Percentiles rank a stretch among this genome's conserved stretches.
Conservation (phyloP, 2,329 filamentous ascomycete genomes). For the Sphaerulina vaccinii region DNA sequence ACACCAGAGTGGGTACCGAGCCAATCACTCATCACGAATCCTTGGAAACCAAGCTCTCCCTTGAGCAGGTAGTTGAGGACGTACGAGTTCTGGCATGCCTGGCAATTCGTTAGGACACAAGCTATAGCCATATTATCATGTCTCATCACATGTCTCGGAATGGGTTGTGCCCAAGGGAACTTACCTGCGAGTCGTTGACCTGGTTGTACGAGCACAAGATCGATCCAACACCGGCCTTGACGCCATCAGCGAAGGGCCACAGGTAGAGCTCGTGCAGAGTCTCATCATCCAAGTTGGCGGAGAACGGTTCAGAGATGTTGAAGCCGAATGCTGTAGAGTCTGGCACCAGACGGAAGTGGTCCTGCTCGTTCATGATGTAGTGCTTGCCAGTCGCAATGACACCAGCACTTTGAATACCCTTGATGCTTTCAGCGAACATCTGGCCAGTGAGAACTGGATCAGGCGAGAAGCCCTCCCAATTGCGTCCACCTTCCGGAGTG, state of each 20-base stretch:
- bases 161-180: no score
- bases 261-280: constrained; percentile 76
- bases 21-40: constrained; percentile 52
- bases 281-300: constrained; percentile 71
- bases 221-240: constrained; percentile 75
- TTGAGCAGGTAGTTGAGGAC: constrained; percentile 65
- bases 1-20: constrained; percentile 40
- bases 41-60: constrained; percentile 51
- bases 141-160: no score
- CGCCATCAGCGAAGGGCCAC: constrained; percentile 81
- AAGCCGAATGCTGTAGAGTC: constrained; percentile 37
- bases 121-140: no score
- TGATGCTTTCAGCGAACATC: constrained; percentile 29
- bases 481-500: constrained; percentile 28
- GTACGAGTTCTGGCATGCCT: constrained; percentile 61
- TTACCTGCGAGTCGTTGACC: not conserved
- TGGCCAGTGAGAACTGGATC: constrained; percentile 61
- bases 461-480: constrained; percentile 61
- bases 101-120: no score
- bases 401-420: constrained; percentile 39
- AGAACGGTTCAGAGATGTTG: constrained; percentile 54
- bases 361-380: constrained; percentile 61
- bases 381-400: constrained; percentile 52
- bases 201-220: constrained; percentile 64
- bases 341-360: constrained; percentile 39